Base-by-base conservation (phyloP, 2,329 filamentous ascomycete species). In the Arthrocladium fulminans region DNA sequence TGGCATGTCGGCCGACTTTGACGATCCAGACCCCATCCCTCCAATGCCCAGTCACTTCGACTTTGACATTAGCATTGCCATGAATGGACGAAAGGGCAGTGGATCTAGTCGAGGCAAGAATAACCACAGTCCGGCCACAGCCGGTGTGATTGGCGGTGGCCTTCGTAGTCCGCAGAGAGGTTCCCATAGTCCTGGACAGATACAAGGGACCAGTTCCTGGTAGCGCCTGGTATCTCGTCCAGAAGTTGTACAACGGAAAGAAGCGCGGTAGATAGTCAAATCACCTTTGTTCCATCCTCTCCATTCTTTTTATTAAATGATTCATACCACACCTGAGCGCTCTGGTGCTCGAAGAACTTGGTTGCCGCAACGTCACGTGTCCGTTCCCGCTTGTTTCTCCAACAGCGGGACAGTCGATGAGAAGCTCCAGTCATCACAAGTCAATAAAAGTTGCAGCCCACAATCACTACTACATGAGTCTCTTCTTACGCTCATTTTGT, bases 1-100 rank as follows among this genome's bases (percentile, higher is more conserved):
- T 51, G 51, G 51, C 39, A 54, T 55, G 45, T 57, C 56, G 24
- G 54, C 50, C 20, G 57, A 59, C 29, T 59, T 59, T 42, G 58
- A 60, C 39, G 58, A 60, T 50, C 51, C 55, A 15, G 58, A 60
- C 40, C 58, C 58, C 19, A 60, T 60, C 32, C 58, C 56, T 25
- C 58, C 58, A 4, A 54, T 55, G 52, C 52, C 51, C 17, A 48
- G 48, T 20, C 53, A 42, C 5, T 35, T 51, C n/a, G 53, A 59
- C 32, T 56, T 54, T 30, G 57, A 56, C 13, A 34, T 50, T 15
- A 24, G 17, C 3, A 8, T 34, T 12, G 35, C n/a, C 19, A 29
- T 41, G 4, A 52, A 50, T 29, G 57, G 53, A 41, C 53, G 58
- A 3, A 58, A 60, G 48, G 52, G 57, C 9, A 60, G 58, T 49